phyloP scores from a whole-genome alignment of 495 filamentous ascomycete species.

The Lindgomyces ingoldianus region DNA sequence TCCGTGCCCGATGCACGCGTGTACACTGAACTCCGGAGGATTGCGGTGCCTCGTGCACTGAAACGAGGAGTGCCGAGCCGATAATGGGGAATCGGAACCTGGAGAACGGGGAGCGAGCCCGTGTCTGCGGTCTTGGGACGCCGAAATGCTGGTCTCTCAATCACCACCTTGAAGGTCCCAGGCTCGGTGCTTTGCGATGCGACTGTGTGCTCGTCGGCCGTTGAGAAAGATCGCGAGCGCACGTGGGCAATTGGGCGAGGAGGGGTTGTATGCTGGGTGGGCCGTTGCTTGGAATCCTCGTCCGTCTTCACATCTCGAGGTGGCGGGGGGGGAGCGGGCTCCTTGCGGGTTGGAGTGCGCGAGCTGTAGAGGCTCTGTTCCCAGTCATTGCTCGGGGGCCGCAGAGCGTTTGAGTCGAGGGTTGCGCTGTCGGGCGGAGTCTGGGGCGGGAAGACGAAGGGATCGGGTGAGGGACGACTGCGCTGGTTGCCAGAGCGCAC shows the following conservation, averaged over 20 bases:
- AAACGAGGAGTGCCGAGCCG: conserved; percentile 81
- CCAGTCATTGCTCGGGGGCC: conserved; percentile 47
- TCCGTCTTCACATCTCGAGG: conserved; percentile 16
- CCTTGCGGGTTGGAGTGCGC: conserved; percentile 18
- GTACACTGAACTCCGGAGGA: conserved; percentile 73
- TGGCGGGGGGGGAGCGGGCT: conserved; percentile 9
- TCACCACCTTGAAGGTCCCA: conserved; percentile 79
- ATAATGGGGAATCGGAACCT: conserved; percentile 85
- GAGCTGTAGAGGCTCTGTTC: conserved; percentile 50
- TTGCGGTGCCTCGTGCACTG: conserved; percentile 72
- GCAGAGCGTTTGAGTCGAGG: conserved; percentile 50
- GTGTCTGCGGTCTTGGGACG: conserved; percentile 69
- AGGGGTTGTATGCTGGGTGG: conserved; percentile 33
- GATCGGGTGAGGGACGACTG: conserved; percentile 55
- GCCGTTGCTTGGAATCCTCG: conserved; percentile 35
- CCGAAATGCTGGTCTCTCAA: conserved; percentile 68
- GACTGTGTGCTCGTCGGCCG: conserved; percentile 45
- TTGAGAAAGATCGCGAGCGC: conserved; percentile 65
- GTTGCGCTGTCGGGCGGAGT: conserved; percentile 59
- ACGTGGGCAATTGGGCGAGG: conserved; percentile 47
- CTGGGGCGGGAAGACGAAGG: conserved; percentile 56
- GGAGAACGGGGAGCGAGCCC: conserved; percentile 58
- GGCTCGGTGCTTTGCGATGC: conserved; percentile 56
- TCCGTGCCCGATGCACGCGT: conserved; percentile 57
- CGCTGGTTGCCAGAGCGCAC: conserved; percentile 59